Conservation (phyloP, 345 rosid genomes). For the Brassica napus region Da-Ae NC_063452.1:53930001-53930500, state of each 20-base stretch:
- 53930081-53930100: conserved; percentile 58
- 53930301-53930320: neutral
- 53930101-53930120: conserved; percentile 74
- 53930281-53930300: neutral
- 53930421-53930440: too few relatives aligned
- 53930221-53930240: neutral
- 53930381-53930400: neutral
- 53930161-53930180: conserved; percentile 69
- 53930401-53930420: neutral
- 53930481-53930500: conserved; percentile 17
- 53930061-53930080: conserved; percentile 45
- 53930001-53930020: neutral
- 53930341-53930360: neutral
- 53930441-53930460: neutral
- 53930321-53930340: neutral
- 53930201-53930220: neutral
- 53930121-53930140: conserved; percentile 65
- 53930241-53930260: neutral
- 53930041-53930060: conserved; percentile 46
- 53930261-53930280: neutral
- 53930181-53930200: conserved; percentile 67
- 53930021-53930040: neutral
- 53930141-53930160: conserved; percentile 78
- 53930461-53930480: neutral
- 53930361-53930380: neutral